These are phyloP conservation scores for Metschnikowia sp. DNA, from an alignment of 805 yeast species.

Conservation along the genomic window DNA sequence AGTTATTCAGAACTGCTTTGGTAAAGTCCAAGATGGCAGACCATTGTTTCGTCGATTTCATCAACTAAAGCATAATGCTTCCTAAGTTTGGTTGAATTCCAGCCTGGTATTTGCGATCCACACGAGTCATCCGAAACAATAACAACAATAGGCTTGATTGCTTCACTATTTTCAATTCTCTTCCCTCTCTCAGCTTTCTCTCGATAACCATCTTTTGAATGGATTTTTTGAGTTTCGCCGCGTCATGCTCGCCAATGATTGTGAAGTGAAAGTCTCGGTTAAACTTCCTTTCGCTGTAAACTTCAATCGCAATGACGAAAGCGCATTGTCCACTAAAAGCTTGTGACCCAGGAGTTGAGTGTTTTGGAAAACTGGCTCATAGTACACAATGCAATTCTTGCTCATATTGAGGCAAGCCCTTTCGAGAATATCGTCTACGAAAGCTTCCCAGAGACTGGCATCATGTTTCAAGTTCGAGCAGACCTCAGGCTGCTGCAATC, in stretches of 20 bases:
- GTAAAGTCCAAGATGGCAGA: too few relatives aligned
- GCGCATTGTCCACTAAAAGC: conserved; percentile 32
- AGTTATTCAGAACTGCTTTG: too few relatives aligned
- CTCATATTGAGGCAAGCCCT: conserved; percentile 30
- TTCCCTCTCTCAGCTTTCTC: background rate
- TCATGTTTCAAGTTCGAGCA: conserved; percentile 27
- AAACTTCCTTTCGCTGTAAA: conserved; percentile 20
- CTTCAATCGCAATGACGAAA: conserved; percentile 29
- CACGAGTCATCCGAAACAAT: too few relatives aligned
- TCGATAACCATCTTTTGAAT: conserved; percentile 38
- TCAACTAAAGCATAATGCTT: too few relatives aligned
- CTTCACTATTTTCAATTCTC: background rate
- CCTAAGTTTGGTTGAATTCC: too few relatives aligned
- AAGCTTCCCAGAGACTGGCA: conserved; percentile 33
- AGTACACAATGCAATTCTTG: conserved; percentile 29
- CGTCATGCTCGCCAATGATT: conserved; percentile 23
- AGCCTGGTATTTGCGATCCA: too few relatives aligned
- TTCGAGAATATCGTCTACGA: conserved; percentile 28
- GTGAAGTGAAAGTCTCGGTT: conserved; percentile 22
- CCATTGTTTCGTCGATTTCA: too few relatives aligned
- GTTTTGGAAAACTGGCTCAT: conserved; percentile 25
- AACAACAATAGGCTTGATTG: background rate
- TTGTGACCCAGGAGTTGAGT: conserved; percentile 23
- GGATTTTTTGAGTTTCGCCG: conserved; percentile 32
- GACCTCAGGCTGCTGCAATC: conserved; percentile 31